Conservation (phyloP, 495 filamentous ascomycete genomes). For the Cercophora scortea region DNA sequence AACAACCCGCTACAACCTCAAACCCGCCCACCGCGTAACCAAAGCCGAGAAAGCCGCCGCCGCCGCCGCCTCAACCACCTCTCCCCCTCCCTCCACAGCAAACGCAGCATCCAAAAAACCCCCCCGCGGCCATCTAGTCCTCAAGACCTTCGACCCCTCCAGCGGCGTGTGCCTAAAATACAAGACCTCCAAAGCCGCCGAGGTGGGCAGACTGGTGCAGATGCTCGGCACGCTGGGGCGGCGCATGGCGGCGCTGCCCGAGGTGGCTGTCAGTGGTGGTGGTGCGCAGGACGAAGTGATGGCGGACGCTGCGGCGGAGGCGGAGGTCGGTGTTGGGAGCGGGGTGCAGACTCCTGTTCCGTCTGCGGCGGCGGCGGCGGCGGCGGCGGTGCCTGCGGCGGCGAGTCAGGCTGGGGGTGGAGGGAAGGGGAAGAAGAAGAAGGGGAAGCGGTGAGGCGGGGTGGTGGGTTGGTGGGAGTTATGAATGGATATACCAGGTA, state of each 20-base stretch:
- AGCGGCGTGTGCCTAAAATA: conserved; percentile 84
- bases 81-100: not conserved
- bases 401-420: conserved; percentile 14
- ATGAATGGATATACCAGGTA: not conserved
- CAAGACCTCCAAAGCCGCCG: conserved; percentile 79
- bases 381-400: conserved; percentile 12
- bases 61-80: conserved; percentile 1
- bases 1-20: conserved; percentile 77
- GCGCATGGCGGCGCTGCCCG: conserved; percentile 53
- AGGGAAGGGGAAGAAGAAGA: conserved; percentile 48
- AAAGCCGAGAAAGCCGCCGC: conserved; percentile 15
- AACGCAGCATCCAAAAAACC: conserved; percentile 1
- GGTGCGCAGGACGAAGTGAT: conserved; percentile 26
- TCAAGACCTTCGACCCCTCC: conserved; percentile 85
- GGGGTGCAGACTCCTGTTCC: conserved; percentile 30
- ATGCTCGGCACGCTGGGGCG: conserved; percentile 60
- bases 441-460: conserved; percentile 41
- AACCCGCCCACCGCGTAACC: conserved; percentile 26
- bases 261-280: conserved; percentile 47
- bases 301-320: conserved; percentile 27
- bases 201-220: conserved; percentile 74
- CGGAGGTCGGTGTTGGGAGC: conserved; percentile 17
- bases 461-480: too few relatives aligned
- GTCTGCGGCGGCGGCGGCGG: conserved; percentile 23
- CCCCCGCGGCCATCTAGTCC: conserved; percentile 56